phyloP scores from a whole-genome alignment of 352 stramenopile genomes.

The Globisporangium takayamanum region DNA sequence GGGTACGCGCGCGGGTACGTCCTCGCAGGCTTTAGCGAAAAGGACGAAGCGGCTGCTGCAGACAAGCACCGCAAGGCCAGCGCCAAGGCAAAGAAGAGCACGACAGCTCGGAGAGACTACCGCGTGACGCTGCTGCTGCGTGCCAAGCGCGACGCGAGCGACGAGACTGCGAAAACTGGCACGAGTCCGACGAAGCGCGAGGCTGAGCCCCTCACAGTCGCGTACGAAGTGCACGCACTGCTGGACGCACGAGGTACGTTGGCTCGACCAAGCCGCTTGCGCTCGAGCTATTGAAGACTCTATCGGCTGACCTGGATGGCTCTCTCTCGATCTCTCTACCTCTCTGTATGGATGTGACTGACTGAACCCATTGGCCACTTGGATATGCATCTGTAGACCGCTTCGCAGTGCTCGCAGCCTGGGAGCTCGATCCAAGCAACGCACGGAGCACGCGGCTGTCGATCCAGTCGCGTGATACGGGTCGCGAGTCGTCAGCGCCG shows the following conservation, averaged over 20 bases:
- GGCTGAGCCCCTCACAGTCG: constrained; percentile 12
- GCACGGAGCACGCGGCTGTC: constrained; percentile 29
- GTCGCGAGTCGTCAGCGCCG: neutral
- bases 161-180: constrained; percentile 15
- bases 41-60: constrained; percentile 16
- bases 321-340: no score
- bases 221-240: constrained; percentile 26
- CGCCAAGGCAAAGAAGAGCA: constrained; percentile 7
- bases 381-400: constrained; percentile 22
- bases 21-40: constrained; percentile 51
- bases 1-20: constrained; percentile 49
- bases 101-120: constrained; percentile 20
- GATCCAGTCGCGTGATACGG: constrained; percentile 30
- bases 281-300: no score
- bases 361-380: constrained; percentile 2
- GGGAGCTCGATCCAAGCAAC: constrained; percentile 35
- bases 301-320: no score
- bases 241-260: constrained; percentile 29
- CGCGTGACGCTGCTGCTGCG: constrained; percentile 47
- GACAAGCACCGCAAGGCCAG: neutral
- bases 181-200: constrained; percentile 22
- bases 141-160: constrained; percentile 15
- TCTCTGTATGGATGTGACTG: neutral
- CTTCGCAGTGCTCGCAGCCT: constrained; percentile 51
- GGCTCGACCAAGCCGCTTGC: neutral